These are phyloP conservation scores for Pseudozyma thailandica DNA, from an alignment of 1,284 basidiomycete genomes.

Conservation along the genomic window DNA sequence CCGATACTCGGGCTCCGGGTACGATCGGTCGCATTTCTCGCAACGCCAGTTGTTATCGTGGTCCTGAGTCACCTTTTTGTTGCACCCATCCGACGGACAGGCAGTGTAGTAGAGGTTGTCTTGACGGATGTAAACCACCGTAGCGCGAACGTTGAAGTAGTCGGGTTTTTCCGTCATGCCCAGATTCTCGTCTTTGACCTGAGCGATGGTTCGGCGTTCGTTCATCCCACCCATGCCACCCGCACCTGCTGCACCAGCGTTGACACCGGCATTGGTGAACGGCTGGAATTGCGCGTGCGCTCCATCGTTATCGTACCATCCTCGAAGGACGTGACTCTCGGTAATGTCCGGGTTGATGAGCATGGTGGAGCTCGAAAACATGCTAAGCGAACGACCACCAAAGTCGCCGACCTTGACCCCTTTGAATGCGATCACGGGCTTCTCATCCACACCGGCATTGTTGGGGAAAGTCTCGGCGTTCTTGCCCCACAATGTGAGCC, in stretches of 20 bases:
- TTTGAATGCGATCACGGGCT: constrained; percentile 79
- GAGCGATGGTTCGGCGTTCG: constrained; percentile 76
- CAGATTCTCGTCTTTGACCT: constrained; percentile 82
- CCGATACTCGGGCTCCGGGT: constrained; percentile 84
- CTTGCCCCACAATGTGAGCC: constrained; percentile 95
- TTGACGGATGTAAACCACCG: constrained; percentile 86
- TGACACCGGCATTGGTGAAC: constrained; percentile 69
- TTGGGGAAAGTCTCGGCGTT: constrained; percentile 82
- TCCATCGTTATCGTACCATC: constrained; percentile 76
- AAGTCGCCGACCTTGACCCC: constrained; percentile 95
- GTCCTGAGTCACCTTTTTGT: constrained; percentile 86
- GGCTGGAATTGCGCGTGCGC: constrained; percentile 55
- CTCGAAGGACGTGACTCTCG: constrained; percentile 84
- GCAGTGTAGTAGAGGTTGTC: constrained; percentile 91
- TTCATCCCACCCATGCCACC: constrained; percentile 67
- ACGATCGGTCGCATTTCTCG: constrained; percentile 86
- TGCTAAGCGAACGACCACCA: constrained; percentile 80
- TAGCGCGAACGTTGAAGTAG: constrained; percentile 83
- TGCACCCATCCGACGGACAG: constrained; percentile 83
- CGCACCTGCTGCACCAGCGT: constrained; percentile 40
- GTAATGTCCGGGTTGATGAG: constrained; percentile 84
- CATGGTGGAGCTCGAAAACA: constrained; percentile 73
- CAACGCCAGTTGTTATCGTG: constrained; percentile 81
- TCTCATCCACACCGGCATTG: constrained; percentile 58
- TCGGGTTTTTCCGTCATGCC: constrained; percentile 83